Base-by-base conservation (phyloP, 1,284 basidiomycete genomes). In the Inonotus obliquus region DNA sequence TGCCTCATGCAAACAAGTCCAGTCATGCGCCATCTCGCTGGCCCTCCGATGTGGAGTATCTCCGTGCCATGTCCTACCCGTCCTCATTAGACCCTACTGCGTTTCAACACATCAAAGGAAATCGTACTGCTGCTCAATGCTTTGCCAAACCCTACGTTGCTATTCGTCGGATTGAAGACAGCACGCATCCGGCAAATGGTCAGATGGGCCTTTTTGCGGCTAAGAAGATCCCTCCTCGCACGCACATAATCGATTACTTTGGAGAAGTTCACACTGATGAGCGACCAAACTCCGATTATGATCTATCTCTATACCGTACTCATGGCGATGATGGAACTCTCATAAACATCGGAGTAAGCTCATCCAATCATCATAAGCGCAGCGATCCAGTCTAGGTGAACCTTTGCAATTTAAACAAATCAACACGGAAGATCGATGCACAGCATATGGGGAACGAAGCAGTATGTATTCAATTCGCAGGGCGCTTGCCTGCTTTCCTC, bases 201-300 rank as follows among this genome's bases (percentile, higher is more conserved):
- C 94, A 97, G 70, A 77, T 74, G 66, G 94, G 94, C 0, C 79
- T 97, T 14, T 96, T 96, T 72, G 87, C 92, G 6, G 74, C 77
- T 23, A 83, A 80, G 63, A 91, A 86, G 69, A 87, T 96, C 27
- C 76, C 81, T 1, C 76, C 83, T 2, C 80, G 81, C 56, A 81
- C 85, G 19, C 83, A 86, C 66, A 83, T 96, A 51, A 72, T 95
- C 6, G 87, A 93, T 61, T 97, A 97, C 70, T 74, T 91, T 29
- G 95, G 94, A 39, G 83, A 94, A 68, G 80, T 96, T n/a, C 92
- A 93, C 68, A 83, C 82, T 66, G 85, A 92, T 67, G 83, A 85
- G 41, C 82, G 91, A 59, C 76, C 76, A 21, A 73, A 80, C 25
- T 91, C 87, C 17, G 87, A 96, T 73, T 97, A 97, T 71, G 95